Evolutionary conservation across 805 yeast species (phyloP).

Genomic region (Alloascoidea africana): DNA sequence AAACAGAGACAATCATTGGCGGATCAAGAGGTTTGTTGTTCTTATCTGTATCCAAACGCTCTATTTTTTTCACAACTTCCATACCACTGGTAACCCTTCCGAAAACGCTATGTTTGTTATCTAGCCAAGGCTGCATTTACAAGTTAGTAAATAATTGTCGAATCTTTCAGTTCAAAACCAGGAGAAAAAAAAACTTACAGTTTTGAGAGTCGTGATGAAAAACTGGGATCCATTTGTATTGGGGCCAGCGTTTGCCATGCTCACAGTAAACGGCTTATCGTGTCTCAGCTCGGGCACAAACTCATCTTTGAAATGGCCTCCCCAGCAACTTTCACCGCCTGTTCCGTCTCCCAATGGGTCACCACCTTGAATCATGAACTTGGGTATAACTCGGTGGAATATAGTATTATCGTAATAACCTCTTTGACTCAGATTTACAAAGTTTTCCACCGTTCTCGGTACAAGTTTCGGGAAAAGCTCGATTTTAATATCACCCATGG

Average conservation of each 20-base stretch:
- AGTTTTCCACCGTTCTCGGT: conserved; percentile 28
- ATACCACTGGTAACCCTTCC: conserved; percentile 36
- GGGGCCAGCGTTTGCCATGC: conserved; percentile 51
- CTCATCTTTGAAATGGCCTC: conserved; percentile 29
- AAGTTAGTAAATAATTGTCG: conserved; percentile 23
- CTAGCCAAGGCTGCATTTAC: conserved; percentile 35
- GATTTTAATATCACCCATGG: conserved; percentile 26
- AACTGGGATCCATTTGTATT: conserved; percentile 46
- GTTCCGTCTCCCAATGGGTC: conserved; percentile 32
- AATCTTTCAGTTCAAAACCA: conserved; percentile 8
- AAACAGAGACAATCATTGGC: no score
- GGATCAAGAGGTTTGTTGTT: conserved; percentile 28
- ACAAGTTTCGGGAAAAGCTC: conserved; percentile 20
- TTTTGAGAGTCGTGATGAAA: conserved; percentile 40
- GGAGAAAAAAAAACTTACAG: conserved; percentile 23
- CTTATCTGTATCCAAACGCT: conserved; percentile 28
- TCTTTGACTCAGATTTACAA: conserved; percentile 18
- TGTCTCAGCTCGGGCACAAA: conserved; percentile 27
- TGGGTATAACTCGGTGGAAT: conserved; percentile 27
- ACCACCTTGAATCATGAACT: conserved; percentile 48
- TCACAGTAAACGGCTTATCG: conserved; percentile 35
- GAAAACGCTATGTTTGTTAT: conserved; percentile 43
- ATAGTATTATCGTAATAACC: conserved; percentile 24
- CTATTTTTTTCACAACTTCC: conserved; percentile 32
- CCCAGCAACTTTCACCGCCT: conserved; percentile 24